These are phyloP conservation scores for Rhododendron kiyosumense DNA, from an alignment of 148 eudicot species.

Conservation along the genomic window DNA sequence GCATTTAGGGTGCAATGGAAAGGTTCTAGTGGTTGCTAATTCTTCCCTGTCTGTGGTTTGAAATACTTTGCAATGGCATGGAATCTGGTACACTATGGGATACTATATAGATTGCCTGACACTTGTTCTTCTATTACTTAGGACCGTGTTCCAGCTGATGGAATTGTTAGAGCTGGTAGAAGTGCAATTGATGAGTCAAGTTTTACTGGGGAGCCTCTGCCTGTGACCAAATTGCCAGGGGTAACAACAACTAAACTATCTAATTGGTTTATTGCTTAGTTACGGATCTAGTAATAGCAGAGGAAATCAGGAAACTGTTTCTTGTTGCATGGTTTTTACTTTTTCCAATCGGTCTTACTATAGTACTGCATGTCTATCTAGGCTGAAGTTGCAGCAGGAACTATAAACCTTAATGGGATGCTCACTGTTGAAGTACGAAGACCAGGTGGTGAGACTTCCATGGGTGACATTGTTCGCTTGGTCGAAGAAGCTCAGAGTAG, in stretches of 20 bases:
- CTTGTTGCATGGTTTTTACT: conserved; percentile 1
- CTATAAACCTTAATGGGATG: conserved; percentile 88
- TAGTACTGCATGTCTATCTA: conserved; percentile 19
- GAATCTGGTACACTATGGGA: background rate
- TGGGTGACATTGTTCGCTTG: conserved; percentile 91
- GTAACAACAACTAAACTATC: conserved; percentile 24
- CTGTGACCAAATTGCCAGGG: conserved; percentile 88
- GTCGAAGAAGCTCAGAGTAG: conserved; percentile 96
- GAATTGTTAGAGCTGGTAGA: conserved; percentile 83
- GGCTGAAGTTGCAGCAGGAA: conserved; percentile 96
- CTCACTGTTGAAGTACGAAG: conserved; percentile 85
- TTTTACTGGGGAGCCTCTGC: conserved; percentile 92
- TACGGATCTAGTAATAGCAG: background rate
- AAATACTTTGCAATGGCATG: background rate
- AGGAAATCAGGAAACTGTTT: background rate
- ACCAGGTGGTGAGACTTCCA: conserved; percentile 91
- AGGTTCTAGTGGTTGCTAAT: background rate
- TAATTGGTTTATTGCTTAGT: background rate
- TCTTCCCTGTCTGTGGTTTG: background rate
- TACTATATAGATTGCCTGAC: background rate
- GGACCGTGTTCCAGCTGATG: conserved; percentile 99
- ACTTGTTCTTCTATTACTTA: conserved; percentile 26
- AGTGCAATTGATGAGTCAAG: conserved; percentile 97
- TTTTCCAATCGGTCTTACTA: background rate
- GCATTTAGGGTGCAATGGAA: background rate